These are phyloP conservation scores for Echeveria elegans DNA, from an alignment of 164 flowering plant species.

Conservation along the genomic window DNA sequence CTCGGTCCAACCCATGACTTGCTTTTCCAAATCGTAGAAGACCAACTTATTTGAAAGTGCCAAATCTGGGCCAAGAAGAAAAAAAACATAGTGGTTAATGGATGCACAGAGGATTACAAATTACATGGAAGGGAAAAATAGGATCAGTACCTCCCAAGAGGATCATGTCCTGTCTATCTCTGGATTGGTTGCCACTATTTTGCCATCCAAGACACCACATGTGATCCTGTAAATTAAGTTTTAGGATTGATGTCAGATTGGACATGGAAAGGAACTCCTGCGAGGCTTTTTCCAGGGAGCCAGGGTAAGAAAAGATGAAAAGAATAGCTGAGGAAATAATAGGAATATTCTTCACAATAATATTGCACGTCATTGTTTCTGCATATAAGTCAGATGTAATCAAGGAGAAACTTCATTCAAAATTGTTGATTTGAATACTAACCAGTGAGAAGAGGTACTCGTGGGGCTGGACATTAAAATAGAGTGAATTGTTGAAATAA, in stretches of 20 bases:
- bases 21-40: conserved; percentile 44
- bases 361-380: no score
- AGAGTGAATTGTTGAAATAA: conserved; percentile 31
- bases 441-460: conserved; percentile 34
- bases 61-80: conserved; percentile 52
- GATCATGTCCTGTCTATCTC: conserved; percentile 20
- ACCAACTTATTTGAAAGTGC: conserved; percentile 62
- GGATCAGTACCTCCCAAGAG: conserved; percentile 27
- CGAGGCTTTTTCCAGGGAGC: no score
- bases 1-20: conserved; percentile 46
- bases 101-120: no score
- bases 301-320: no score
- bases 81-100: no score
- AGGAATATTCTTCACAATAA: no score
- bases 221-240: conserved; percentile 19
- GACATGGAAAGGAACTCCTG: no score
- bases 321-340: no score
- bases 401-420: no score
- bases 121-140: no score
- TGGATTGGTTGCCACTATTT: conserved; percentile 21
- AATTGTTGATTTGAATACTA: no score
- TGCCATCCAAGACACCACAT: conserved; percentile 37
- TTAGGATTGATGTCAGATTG: neutral
- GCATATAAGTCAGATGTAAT: no score
- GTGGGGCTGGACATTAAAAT: conserved; percentile 37